phyloP scores from a whole-genome alignment of 345 rosid species.

The Acer campestre region DNA sequence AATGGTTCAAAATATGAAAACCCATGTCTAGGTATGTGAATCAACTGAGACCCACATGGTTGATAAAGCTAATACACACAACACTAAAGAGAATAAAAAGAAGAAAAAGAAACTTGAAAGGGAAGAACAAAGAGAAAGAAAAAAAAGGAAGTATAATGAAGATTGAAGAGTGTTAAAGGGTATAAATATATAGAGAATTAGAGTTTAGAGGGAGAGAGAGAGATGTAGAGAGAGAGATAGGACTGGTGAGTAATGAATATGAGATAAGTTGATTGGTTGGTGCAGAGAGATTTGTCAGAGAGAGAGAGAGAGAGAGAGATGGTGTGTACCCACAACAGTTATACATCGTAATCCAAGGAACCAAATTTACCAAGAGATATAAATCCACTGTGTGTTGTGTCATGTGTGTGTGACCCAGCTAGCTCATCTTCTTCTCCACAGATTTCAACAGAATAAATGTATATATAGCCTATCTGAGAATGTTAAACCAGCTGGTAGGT shows the following conservation, averaged over 20 bases:
- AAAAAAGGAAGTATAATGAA: neutral
- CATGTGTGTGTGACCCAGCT: slow-evolving; percentile 17
- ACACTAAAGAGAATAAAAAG: neutral
- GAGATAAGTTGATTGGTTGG: slow-evolving; percentile 36
- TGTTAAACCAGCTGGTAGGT: slow-evolving; percentile 9
- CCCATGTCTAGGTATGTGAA: slow-evolving; percentile 14
- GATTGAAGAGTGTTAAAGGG: slow-evolving; percentile 24
- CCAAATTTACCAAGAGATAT: slow-evolving; percentile 45
- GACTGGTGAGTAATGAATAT: slow-evolving; percentile 22
- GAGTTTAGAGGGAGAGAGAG: neutral
- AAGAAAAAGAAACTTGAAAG: neutral
- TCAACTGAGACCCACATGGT: slow-evolving; percentile 30
- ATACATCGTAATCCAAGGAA: slow-evolving; percentile 55
- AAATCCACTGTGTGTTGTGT: slow-evolving; percentile 21
- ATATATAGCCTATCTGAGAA: slow-evolving; percentile 21
- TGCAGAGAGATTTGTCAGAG: slow-evolving; percentile 28
- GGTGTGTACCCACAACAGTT: slow-evolving; percentile 49
- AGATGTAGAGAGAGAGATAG: neutral
- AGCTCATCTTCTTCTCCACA: slow-evolving; percentile 17
- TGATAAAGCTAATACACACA: slow-evolving; percentile 4
- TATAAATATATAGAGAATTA: slow-evolving; percentile 33
- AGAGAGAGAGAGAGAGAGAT: slow-evolving; percentile 21
- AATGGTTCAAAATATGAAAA: slow-evolving; percentile 3
- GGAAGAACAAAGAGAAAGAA: neutral
- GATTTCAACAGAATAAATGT: slow-evolving; percentile 16